Evolutionary conservation across 192 early-diverging fungal genomes (phyloP).

Genomic region (Rhizophlyctis rosea): DNA sequence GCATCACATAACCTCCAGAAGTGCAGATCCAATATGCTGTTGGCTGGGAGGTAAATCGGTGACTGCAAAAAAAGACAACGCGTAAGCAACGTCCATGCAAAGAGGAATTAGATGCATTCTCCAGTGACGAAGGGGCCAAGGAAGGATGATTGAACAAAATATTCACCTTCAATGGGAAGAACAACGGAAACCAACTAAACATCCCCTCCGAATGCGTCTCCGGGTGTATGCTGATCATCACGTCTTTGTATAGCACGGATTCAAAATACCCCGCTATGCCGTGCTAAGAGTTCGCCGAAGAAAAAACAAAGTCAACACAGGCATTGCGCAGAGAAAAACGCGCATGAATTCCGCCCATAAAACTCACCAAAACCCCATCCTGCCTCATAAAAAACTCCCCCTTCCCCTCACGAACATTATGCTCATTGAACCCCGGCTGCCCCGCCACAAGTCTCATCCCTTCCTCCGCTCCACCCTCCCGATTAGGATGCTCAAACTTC

Average conservation of each 20-base stretch:
- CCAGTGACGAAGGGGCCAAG: conserved; percentile 1
- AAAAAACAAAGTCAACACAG: conserved; percentile 1
- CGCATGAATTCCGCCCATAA: conserved; percentile 10
- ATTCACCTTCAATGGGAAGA: conserved; percentile 76
- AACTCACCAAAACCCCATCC: conserved; percentile 54
- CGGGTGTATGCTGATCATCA: conserved; percentile 80
- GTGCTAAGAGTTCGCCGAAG: conserved; percentile 52
- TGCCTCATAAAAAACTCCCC: conserved; percentile 52
- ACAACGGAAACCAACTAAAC: conserved; percentile 99
- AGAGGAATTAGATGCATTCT: neutral
- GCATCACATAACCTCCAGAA: conserved; percentile 82
- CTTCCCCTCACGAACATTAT: conserved; percentile 67
- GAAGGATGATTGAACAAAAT: conserved; percentile 5
- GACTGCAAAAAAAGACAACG: conserved; percentile 39
- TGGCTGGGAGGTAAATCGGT: conserved; percentile 67
- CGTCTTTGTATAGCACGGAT: conserved; percentile 79
- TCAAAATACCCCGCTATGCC: conserved; percentile 98
- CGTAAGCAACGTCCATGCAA: neutral
- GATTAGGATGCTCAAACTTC: conserved; percentile 73
- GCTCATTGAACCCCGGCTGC: conserved; percentile 61
- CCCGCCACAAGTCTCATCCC: too few species aligned
- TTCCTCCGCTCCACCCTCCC: too few species aligned
- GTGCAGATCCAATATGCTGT: conserved; percentile 59
- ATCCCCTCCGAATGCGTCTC: conserved; percentile 84
- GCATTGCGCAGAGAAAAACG: too few species aligned